These are phyloP conservation scores for Syzygium grande DNA, from an alignment of 345 rosid species.

Conservation along the genomic window DNA sequence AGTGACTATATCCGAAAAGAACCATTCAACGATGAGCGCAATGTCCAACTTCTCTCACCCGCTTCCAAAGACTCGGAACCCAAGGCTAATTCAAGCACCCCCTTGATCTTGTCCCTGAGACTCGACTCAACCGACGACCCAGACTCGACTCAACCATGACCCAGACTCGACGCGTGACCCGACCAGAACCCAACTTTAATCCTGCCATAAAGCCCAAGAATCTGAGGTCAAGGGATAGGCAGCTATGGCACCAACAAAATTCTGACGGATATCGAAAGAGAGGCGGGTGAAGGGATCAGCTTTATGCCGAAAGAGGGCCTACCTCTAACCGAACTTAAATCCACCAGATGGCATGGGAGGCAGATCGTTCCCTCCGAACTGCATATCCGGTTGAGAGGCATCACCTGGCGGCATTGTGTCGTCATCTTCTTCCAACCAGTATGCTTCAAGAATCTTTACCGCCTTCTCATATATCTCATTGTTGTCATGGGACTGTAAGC, in stretches of 20 bases:
- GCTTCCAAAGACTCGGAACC: not conserved
- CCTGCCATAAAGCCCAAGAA: not conserved
- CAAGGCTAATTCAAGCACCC: not conserved
- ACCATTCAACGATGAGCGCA: not conserved
- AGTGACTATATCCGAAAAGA: not conserved
- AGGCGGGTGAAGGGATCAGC: not conserved
- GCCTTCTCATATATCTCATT: conserved; percentile 53
- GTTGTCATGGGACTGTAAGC: conserved; percentile 45
- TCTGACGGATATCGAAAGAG: not conserved
- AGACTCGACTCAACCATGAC: not conserved
- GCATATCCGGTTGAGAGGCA: conserved; percentile 32
- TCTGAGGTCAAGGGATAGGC: not conserved
- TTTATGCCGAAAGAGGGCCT: not conserved
- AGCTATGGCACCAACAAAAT: not conserved
- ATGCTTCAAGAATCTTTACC: conserved; percentile 46
- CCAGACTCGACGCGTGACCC: not conserved
- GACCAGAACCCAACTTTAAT: not conserved
- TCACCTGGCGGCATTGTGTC: conserved; percentile 51
- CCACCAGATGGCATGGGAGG: conserved; percentile 57
- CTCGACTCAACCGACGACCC: not conserved
- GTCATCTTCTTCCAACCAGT: conserved; percentile 52
- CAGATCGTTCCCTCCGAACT: conserved; percentile 35
- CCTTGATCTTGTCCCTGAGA: not conserved
- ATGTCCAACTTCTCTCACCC: not conserved
- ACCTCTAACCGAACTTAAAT: conserved; percentile 44